phyloP scores from a whole-genome alignment of 192 early-diverging fungal species.

The Coemansia reversa region DNA sequence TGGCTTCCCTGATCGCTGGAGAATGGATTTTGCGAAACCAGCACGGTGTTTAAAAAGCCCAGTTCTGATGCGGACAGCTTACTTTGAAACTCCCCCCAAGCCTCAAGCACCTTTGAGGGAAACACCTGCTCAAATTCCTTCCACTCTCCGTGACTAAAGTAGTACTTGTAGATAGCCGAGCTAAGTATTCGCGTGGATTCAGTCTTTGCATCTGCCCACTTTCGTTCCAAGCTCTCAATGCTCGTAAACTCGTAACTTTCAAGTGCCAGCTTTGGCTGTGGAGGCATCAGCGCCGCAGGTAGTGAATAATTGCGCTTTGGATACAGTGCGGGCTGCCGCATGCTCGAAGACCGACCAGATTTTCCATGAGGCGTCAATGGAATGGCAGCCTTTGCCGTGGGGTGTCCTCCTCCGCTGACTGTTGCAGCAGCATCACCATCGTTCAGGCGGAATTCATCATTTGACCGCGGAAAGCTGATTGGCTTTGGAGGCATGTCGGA shows the following conservation, averaged over 20 bases:
- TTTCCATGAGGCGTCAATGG: background rate
- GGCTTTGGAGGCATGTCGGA: constrained; percentile 8
- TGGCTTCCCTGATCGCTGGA: constrained; percentile 18
- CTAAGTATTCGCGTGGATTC: constrained; percentile 49
- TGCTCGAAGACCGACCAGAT: background rate
- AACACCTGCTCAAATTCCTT: constrained; percentile 52
- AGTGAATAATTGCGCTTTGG: constrained; percentile 53
- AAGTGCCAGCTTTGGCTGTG: constrained; percentile 22
- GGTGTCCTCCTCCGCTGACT: background rate
- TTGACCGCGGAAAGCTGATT: constrained; percentile 37
- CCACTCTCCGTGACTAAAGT: constrained; percentile 54
- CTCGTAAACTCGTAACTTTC: constrained; percentile 51
- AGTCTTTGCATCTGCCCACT: constrained; percentile 47
- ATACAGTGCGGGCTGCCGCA: background rate
- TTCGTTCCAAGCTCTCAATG: constrained; percentile 51
- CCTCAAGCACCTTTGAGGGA: constrained; percentile 35
- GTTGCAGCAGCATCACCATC: background rate
- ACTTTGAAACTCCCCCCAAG: constrained; percentile 45
- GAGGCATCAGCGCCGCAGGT: constrained; percentile 29
- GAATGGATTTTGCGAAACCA: constrained; percentile 53
- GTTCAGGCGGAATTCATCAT: constrained; percentile 7
- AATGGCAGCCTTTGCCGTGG: background rate
- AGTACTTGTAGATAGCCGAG: constrained; percentile 56
- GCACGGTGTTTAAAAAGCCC: constrained; percentile 38
- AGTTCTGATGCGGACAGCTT: constrained; percentile 38